Evolutionary conservation across 805 yeast genomes (phyloP).

Genomic region (Monosporozyma servazzii): DNA sequence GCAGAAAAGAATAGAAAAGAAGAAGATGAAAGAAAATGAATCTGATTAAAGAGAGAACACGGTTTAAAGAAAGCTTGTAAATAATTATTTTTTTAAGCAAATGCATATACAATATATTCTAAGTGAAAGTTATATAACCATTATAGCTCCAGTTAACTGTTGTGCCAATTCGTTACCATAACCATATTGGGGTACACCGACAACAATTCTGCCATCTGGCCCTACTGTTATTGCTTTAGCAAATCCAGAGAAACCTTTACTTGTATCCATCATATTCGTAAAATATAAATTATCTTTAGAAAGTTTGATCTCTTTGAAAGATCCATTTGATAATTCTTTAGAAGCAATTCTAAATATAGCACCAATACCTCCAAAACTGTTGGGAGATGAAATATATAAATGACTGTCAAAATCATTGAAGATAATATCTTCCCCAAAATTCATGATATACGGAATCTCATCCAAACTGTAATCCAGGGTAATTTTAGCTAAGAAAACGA

Average conservation of each 20-base stretch:
- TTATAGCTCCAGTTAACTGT: constrained; percentile 28
- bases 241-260: constrained; percentile 35
- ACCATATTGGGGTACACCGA: constrained; percentile 34
- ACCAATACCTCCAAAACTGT: constrained; percentile 30
- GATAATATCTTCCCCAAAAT: constrained; percentile 25
- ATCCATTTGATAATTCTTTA: constrained; percentile 6
- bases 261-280: constrained; percentile 3
- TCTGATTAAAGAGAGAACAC: neutral
- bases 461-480: constrained; percentile 8
- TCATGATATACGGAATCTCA: constrained; percentile 24
- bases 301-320: neutral
- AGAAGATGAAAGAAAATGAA: constrained; percentile 5
- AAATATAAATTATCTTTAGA: neutral
- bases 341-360: constrained; percentile 37
- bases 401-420: constrained; percentile 9
- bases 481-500: neutral
- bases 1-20: constrained; percentile 17
- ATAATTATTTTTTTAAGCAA: neutral
- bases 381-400: constrained; percentile 37
- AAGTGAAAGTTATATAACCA: neutral
- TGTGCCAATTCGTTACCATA: constrained; percentile 24
- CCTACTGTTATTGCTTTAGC: constrained; percentile 33
- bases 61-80: neutral
- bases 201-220: constrained; percentile 23
- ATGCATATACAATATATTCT: neutral